Evolutionary conservation across 139 green algal genomes (phyloP).

Genomic region (Coelastrella sp.): DNA sequence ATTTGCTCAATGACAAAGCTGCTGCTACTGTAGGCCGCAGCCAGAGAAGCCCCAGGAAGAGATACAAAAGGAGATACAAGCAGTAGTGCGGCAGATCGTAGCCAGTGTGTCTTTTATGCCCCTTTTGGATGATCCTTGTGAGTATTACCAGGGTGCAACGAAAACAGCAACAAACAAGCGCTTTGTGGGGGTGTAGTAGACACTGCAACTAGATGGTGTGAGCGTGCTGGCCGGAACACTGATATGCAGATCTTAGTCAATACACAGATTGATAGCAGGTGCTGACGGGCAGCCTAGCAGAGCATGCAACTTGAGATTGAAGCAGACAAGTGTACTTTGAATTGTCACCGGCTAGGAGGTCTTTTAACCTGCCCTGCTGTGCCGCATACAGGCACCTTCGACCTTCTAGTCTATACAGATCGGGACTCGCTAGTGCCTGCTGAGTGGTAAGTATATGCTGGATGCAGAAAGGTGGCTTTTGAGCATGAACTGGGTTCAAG

Average conservation of each 20-base stretch:
- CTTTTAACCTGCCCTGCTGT: background rate
- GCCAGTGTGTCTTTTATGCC: conserved; percentile 96
- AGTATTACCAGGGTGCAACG: conserved; percentile 30
- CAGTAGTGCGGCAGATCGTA: conserved; percentile 97
- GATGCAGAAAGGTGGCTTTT: background rate
- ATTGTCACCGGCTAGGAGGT: too few species aligned
- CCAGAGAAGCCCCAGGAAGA: conserved; percentile 87
- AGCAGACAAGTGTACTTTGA: too few species aligned
- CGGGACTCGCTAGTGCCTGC: conserved; percentile 76
- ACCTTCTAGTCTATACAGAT: conserved; percentile 95
- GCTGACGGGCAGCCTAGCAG: too few species aligned
- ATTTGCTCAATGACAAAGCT: background rate
- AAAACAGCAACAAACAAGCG: background rate
- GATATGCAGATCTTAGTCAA: too few species aligned
- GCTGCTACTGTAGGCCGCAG: conserved; percentile 55
- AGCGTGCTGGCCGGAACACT: too few species aligned
- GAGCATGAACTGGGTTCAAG: too few species aligned
- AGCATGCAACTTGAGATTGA: too few species aligned
- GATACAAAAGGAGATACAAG: conserved; percentile 91
- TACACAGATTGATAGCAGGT: too few species aligned
- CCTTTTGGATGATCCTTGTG: conserved; percentile 88
- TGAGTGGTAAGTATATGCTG: conserved; percentile 77
- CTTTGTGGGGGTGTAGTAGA: too few species aligned
- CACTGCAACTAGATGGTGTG: too few species aligned
- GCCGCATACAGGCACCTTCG: conserved; percentile 84